Percentiles rank a stretch among this genome's conserved stretches.
Conservation (phyloP, 495 filamentous ascomycete genomes). For the Neurospora intermedia region DNA sequence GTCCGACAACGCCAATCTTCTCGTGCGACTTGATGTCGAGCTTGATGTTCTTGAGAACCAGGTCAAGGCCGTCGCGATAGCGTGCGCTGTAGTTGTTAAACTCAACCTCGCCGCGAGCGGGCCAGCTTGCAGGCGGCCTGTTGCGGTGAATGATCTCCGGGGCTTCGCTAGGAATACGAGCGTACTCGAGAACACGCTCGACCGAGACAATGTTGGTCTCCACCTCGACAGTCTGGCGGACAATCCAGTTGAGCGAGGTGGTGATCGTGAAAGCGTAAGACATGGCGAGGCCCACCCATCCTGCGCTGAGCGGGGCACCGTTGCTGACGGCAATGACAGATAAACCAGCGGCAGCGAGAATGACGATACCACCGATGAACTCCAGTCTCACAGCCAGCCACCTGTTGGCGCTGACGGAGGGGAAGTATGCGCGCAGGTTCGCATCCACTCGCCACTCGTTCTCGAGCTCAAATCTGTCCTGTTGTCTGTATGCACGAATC, state of each 20-base stretch:
- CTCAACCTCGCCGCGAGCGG: constrained; percentile 76
- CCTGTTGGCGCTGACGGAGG: constrained; percentile 88
- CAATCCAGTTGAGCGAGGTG: constrained; percentile 98
- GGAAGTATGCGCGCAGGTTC: constrained; percentile 92
- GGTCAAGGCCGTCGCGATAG: constrained; percentile 78
- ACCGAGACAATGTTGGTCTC: constrained; percentile 99
- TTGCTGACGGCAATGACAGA: constrained; percentile 69
- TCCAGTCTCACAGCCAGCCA: constrained; percentile 95
- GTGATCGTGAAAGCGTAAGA: constrained; percentile 97
- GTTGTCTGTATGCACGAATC: constrained; percentile 92
- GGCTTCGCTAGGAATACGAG: constrained; percentile 85
- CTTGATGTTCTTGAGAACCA: constrained; percentile 86
- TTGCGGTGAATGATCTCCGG: constrained; percentile 85
- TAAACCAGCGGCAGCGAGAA: constrained; percentile 75
- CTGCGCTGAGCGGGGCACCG: constrained; percentile 56
- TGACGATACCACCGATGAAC: constrained; percentile 92
- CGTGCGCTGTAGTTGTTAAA: constrained; percentile 91
- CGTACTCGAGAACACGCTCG: constrained; percentile 95
- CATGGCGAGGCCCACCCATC: constrained; percentile 88
- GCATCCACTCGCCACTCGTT: constrained; percentile 98
- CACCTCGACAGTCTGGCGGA: constrained; percentile 96
- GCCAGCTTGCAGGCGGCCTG: constrained; percentile 84
- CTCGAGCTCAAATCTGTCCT: constrained; percentile 76
- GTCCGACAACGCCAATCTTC: constrained; percentile 95
- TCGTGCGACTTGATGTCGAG: constrained; percentile 89